Conservation (phyloP, 2,329 filamentous ascomycete species). For the Fusarium fujikuroi region DNA sequence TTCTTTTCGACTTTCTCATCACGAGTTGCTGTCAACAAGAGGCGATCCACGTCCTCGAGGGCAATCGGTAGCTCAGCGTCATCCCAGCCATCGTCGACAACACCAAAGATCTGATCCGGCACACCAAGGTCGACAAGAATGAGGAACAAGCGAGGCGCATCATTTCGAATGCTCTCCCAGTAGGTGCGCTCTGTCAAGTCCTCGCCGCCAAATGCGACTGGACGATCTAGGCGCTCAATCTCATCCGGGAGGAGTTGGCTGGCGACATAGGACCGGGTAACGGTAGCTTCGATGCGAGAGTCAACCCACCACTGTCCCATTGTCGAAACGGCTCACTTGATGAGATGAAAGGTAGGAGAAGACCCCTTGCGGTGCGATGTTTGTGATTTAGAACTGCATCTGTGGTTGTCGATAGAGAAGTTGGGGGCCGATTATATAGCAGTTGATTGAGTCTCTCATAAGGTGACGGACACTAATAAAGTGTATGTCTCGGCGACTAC, state of each 20-base stretch:
- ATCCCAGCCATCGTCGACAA: slow-evolving; percentile 81
- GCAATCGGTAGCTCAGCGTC: slow-evolving; percentile 79
- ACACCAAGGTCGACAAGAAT: slow-evolving; percentile 76
- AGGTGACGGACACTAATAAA: background rate
- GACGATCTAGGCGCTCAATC: slow-evolving; percentile 68
- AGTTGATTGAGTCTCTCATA: slow-evolving; percentile 12
- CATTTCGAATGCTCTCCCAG: slow-evolving; percentile 79
- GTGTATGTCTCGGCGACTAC: slow-evolving; percentile 4
- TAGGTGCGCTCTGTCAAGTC: slow-evolving; percentile 78
- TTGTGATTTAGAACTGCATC: slow-evolving; percentile 32
- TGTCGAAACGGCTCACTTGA: slow-evolving; percentile 26
- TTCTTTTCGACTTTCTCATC: slow-evolving; percentile 73
- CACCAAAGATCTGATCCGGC: slow-evolving; percentile 78
- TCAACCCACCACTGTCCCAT: slow-evolving; percentile 75
- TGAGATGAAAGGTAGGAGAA: slow-evolving; percentile 18
- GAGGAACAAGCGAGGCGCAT: slow-evolving; percentile 76
- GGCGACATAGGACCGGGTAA: slow-evolving; percentile 74
- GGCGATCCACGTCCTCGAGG: slow-evolving; percentile 70
- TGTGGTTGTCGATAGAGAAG: slow-evolving; percentile 23
- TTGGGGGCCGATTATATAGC: slow-evolving; percentile 9
- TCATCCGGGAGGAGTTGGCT: slow-evolving; percentile 72
- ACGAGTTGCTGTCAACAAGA: slow-evolving; percentile 67
- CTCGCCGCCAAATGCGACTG: slow-evolving; percentile 72
- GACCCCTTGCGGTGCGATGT: slow-evolving; percentile 26
- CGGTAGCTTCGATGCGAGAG: slow-evolving; percentile 73